A percentile compares a stretch with the other conserved stretches of the same genome.
Conservation (phyloP, 176 grass and related monocot genomes). For the Aegilops speltoides region DNA sequence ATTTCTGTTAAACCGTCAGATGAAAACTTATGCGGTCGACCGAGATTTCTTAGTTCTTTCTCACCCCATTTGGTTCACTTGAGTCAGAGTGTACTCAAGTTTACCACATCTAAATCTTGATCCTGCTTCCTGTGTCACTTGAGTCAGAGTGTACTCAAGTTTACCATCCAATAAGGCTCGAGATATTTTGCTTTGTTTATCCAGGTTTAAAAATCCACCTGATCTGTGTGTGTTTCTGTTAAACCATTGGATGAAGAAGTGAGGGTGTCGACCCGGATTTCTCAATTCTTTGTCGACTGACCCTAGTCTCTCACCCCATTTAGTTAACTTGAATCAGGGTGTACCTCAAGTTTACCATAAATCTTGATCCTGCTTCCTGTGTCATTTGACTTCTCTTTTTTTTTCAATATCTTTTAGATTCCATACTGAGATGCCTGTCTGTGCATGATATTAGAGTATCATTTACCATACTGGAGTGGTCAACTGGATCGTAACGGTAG, state of each 20-base stretch:
- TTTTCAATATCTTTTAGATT: neutral
- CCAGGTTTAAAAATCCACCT: no score
- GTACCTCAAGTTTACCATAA: conserved; percentile 3
- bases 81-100: neutral
- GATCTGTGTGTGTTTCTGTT: no score
- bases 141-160: neutral
- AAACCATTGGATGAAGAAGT: neutral
- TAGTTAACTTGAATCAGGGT: neutral
- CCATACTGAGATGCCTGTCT: neutral
- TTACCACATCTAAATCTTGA: neutral
- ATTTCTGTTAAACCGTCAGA: no score
- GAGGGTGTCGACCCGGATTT: neutral
- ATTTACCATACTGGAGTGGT: neutral
- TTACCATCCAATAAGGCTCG: neutral
- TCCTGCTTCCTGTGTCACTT: neutral
- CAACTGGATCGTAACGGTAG: neutral
- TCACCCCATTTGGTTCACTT: neutral
- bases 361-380: neutral
- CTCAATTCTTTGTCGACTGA: neutral
- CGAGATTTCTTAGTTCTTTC: no score
- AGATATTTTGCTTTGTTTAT: neutral
- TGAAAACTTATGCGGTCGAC: no score
- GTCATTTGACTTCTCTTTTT: neutral
- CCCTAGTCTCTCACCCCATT: neutral
- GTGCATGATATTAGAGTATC: neutral